Percentiles rank a stretch among this genome's conserved stretches.
Evolutionary conservation across 768 basidiomycete species (phyloP).

Genomic region (Antrodiella citrinella): DNA sequence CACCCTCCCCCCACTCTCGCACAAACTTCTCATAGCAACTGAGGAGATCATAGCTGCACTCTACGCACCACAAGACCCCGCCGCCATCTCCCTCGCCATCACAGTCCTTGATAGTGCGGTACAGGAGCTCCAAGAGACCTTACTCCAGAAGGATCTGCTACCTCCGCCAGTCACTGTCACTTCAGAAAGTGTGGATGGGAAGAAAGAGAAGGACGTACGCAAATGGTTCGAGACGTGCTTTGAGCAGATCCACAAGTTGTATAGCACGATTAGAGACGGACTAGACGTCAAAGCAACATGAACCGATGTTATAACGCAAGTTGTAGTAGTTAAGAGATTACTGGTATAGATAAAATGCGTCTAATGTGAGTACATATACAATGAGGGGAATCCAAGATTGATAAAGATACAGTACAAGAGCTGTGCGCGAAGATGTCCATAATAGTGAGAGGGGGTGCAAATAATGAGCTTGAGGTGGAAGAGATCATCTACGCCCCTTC

Average conservation of each 20-base stretch:
- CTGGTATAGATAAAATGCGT: too few relatives aligned
- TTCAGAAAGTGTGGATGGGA: too few relatives aligned
- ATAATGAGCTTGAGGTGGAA: not conserved
- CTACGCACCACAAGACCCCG: conserved; percentile 53
- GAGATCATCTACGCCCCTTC: not conserved
- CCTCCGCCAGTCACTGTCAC: conserved; percentile 8
- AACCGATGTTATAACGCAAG: too few relatives aligned
- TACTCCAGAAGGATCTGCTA: conserved; percentile 18
- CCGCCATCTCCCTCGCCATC: conserved; percentile 33
- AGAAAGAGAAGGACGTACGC: conserved; percentile 28
- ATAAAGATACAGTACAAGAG: not conserved
- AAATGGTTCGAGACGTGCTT: conserved; percentile 66
- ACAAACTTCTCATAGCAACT: conserved; percentile 40
- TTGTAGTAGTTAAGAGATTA: too few relatives aligned
- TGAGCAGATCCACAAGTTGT: conserved; percentile 45
- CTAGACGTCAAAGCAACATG: not conserved
- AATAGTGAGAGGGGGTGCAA: not conserved
- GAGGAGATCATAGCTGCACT: conserved; percentile 65
- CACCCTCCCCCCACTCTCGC: conserved; percentile 40
- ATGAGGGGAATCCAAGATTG: not conserved
- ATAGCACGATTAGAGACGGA: conserved; percentile 6
- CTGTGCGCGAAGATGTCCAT: not conserved
- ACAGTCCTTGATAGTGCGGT: conserved; percentile 30
- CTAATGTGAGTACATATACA: not conserved
- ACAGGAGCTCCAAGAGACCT: conserved; percentile 25